phyloP scores from a whole-genome alignment of 805 yeast genomes.

The Cyberlindnera euphorbiiphila region DNA sequence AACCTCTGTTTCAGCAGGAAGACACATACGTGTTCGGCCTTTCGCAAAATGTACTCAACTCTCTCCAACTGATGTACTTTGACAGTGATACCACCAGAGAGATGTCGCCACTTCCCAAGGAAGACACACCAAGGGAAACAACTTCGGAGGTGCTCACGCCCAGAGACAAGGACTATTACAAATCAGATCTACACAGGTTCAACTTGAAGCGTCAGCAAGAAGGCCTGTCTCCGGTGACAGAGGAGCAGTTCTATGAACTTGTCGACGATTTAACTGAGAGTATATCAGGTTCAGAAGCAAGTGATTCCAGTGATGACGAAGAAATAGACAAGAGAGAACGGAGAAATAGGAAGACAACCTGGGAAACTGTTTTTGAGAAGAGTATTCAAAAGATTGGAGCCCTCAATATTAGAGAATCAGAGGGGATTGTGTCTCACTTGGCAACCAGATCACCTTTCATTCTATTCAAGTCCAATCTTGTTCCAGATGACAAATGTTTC shows the following conservation, averaged over 20 bases:
- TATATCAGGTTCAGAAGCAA: constrained; percentile 54
- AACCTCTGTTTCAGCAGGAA: constrained; percentile 12
- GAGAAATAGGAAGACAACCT: constrained; percentile 15
- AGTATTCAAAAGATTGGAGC: constrained; percentile 20
- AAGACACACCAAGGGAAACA: constrained; percentile 12
- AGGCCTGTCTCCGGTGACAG: constrained; percentile 45
- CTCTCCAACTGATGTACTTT: constrained; percentile 51
- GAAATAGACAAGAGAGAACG: constrained; percentile 28
- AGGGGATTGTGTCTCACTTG: constrained; percentile 43
- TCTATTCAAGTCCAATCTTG: constrained; percentile 45
- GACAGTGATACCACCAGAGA: constrained; percentile 45
- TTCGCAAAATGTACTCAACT: constrained; percentile 35
- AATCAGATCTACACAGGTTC: constrained; percentile 53
- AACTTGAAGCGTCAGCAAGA: constrained; percentile 53
- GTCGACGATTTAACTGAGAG: constrained; percentile 51
- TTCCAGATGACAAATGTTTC: constrained; percentile 47
- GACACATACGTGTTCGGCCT: constrained; percentile 51
- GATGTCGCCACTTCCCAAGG: constrained; percentile 18
- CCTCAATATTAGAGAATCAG: constrained; percentile 22
- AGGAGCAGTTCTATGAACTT: constrained; percentile 54
- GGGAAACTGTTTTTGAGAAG: constrained; percentile 24
- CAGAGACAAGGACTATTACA: constrained; percentile 43
- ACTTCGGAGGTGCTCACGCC: not conserved
- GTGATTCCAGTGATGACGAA: constrained; percentile 25
- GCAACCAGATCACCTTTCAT: constrained; percentile 71